Evolutionary conservation across 225 moss, liverwort and hornwort genomes (phyloP), one percentile per base, ranked within the genome.

Genomic region (Sphagnum contortum): DNA sequence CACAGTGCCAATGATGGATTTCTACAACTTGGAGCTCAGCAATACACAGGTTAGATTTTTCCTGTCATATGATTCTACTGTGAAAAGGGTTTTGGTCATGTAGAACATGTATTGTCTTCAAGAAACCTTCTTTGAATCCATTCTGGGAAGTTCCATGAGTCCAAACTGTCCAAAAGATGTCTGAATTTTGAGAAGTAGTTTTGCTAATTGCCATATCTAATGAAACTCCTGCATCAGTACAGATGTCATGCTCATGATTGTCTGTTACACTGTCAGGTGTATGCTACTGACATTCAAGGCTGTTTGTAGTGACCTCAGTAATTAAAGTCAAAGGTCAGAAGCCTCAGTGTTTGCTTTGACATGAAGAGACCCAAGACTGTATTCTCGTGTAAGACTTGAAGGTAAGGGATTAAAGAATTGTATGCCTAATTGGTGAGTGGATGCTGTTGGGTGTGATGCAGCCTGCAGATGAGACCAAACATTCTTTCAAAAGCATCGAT

Each of bases 1-100:
- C 53, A 76, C 69, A 44, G 73, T 71, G 44, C 77, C 86, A 12
- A 66, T 14, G 44, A 87, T 90, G 90, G 83, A 92, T 72, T 96
- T 96, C 59, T 90, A 87, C 75, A 96, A 96, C 66, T 80, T 96
- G 71, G 96, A 96, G 73, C 80, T 92, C 9, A 85, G 81, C 62
- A 76, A 79, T 70, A 96, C 96, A 3, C 90, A 96, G 80, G 95
- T 94, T 59, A 87, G 88, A 55, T 64, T 59, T 48, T 69, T 47
- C 14, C 56, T 29, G 65, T 50, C 10, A 14, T 6, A 8, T 4
- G 2, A 29, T 63, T 58, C 9, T 61, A 8, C 8, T 45, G 11
- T 48, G 7, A 8, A 0, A 10, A 44, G 8, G 5, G 13, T 54
- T 9, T 62, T 46, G 52, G 60, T 45, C 50, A 48, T 55, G 12